These are phyloP conservation scores for Pseudocercospora vitis DNA, from an alignment of 2,329 filamentous ascomycete genomes.

Conservation along the genomic window DNA sequence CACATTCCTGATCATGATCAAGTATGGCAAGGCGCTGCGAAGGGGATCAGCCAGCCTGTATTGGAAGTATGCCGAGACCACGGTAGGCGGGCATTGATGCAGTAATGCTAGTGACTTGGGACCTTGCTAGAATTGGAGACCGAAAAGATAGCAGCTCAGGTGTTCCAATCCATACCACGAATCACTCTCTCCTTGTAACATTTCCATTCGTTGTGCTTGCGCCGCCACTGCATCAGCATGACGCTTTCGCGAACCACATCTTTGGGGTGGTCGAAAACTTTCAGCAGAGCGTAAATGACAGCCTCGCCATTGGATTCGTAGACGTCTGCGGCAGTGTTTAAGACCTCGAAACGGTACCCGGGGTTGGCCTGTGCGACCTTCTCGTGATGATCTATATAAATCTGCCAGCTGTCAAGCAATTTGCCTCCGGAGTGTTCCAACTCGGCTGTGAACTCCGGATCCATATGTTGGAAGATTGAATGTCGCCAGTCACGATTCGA, in stretches of 20 bases:
- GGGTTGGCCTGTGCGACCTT: conserved; percentile 12
- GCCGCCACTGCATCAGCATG: conserved; percentile 18
- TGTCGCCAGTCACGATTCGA: conserved; percentile 16
- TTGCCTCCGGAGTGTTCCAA: conserved; percentile 17
- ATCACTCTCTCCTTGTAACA: conserved; percentile 20
- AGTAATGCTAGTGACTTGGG: neutral
- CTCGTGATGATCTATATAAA: conserved; percentile 14
- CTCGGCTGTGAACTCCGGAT: conserved; percentile 16
- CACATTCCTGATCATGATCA: conserved; percentile 27
- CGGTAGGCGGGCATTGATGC: conserved; percentile 12
- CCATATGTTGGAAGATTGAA: conserved; percentile 1
- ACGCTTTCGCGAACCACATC: conserved; percentile 20
- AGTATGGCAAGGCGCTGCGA: conserved; percentile 26
- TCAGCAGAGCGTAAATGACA: conserved; percentile 15
- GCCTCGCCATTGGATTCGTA: conserved; percentile 19
- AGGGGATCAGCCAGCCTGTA: conserved; percentile 18
- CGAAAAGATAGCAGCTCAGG: neutral
- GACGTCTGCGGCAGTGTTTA: conserved; percentile 16
- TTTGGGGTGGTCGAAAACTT: conserved; percentile 16
- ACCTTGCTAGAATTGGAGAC: neutral
- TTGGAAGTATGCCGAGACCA: conserved; percentile 22
- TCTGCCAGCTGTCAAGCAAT: conserved; percentile 15
- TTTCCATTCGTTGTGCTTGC: conserved; percentile 13
- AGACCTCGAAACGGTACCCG: conserved; percentile 17
- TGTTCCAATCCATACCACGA: conserved; percentile 20